Conservation (phyloP, 2,329 filamentous ascomycete genomes). For the Colletotrichum sp. region DNA sequence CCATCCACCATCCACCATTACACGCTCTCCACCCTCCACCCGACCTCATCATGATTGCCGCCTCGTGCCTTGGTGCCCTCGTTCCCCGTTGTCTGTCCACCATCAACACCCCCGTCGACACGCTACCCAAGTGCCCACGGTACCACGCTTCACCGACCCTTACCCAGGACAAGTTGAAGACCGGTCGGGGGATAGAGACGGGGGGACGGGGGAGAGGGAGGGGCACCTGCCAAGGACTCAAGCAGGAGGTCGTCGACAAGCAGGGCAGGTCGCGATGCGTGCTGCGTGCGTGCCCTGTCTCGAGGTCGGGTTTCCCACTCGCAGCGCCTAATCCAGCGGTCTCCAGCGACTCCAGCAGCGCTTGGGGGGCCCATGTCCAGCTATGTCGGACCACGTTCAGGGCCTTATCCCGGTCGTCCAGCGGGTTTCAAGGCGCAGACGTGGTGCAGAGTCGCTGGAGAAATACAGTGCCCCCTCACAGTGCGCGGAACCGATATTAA, state of each 20-base stretch:
- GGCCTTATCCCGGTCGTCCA: not conserved
- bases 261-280: not conserved
- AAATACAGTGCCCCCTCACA: conserved; percentile 3
- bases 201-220: not conserved
- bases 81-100: not conserved
- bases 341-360: not conserved
- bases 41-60: not conserved
- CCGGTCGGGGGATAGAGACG: not conserved
- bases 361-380: not conserved
- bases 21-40: not conserved
- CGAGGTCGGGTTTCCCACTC: not conserved
- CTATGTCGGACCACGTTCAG: not conserved
- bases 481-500: not conserved
- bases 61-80: not conserved
- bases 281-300: not conserved
- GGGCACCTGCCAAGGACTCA: not conserved
- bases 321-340: not conserved
- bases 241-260: not conserved
- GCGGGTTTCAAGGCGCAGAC: not conserved
- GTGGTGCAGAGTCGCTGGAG: not conserved
- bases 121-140: not conserved
- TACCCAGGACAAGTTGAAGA: not conserved
- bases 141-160: not conserved
- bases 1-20: not conserved
- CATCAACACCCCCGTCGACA: not conserved